phyloP scores from a whole-genome alignment of 2,329 filamentous ascomycete species.

The Colletotrichum shisoi region DNA sequence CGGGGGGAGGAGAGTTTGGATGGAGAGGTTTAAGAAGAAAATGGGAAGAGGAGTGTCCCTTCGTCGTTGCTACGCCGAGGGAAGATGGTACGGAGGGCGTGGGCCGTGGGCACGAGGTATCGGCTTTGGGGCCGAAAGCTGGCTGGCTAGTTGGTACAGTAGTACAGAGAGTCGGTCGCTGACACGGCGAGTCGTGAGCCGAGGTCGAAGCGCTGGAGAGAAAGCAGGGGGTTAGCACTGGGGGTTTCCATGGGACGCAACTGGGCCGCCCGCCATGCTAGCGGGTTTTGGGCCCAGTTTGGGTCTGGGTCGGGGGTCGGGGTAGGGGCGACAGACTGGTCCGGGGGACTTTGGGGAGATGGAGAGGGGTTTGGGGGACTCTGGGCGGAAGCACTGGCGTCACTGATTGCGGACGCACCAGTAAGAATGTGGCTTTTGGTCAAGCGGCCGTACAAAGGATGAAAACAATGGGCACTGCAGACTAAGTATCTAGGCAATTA shows the following conservation, averaged over 20 bases:
- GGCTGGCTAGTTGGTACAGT: constrained; percentile 2
- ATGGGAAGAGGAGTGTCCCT: constrained; percentile 37
- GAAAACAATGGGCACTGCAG: constrained; percentile 19
- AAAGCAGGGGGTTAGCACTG: constrained; percentile 37
- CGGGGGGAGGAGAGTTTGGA: constrained; percentile 41
- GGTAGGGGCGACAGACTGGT: constrained; percentile 15
- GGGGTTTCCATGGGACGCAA: constrained; percentile 27
- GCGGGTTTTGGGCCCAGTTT: constrained; percentile 37
- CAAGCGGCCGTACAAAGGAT: constrained; percentile 28
- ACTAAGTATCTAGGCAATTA: neutral
- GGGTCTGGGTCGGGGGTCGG: constrained; percentile 27
- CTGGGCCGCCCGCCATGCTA: constrained; percentile 31
- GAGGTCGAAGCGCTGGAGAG: constrained; percentile 41
- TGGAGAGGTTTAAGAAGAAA: constrained; percentile 40
- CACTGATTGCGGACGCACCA: constrained; percentile 30
- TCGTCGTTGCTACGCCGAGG: constrained; percentile 41
- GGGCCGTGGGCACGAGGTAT: constrained; percentile 17
- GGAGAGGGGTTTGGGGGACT: neutral
- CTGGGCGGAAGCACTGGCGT: constrained; percentile 23
- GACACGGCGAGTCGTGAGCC: constrained; percentile 42
- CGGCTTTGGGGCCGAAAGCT: constrained; percentile 23
- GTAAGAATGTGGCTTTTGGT: constrained; percentile 37
- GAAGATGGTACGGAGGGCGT: constrained; percentile 34
- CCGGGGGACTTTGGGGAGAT: constrained; percentile 21
- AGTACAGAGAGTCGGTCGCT: constrained; percentile 35